Conservation (phyloP, 2,329 filamentous ascomycete species). For the Aureobasidium lini region DNA sequence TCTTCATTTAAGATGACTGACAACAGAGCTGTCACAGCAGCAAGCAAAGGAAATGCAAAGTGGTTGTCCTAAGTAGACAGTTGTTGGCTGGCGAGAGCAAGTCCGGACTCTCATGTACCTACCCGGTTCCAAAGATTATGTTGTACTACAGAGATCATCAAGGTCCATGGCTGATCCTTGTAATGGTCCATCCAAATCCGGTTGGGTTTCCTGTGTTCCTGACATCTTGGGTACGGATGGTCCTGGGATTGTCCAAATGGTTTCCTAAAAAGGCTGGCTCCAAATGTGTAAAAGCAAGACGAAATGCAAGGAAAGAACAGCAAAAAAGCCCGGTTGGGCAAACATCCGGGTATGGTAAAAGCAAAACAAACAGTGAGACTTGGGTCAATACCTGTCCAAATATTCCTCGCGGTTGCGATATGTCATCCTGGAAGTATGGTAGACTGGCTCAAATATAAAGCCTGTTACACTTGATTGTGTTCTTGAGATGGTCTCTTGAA, state of each 20-base stretch:
- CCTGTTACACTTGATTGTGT: conserved; percentile 11
- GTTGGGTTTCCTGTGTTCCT: not conserved
- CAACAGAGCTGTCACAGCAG: not conserved
- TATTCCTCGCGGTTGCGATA: conserved; percentile 30
- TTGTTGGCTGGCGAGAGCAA: not conserved
- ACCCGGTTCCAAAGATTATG: not conserved
- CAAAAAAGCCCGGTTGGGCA: conserved; percentile 17
- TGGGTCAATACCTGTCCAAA: conserved; percentile 30
- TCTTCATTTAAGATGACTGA: conserved; percentile 11
- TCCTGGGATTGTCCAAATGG: conserved; percentile 12
- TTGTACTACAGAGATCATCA: conserved; percentile 1
- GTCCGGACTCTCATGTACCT: conserved; percentile 6
- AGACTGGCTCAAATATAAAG: conserved; percentile 14
- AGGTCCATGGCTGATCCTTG: not conserved
- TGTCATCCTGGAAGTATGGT: conserved; percentile 28
- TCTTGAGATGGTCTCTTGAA: not conserved
- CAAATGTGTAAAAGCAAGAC: conserved; percentile 14
- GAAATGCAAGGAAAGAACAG: conserved; percentile 16
- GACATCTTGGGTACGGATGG: not conserved
- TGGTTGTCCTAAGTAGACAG: not conserved
- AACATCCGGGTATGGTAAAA: conserved; percentile 15
- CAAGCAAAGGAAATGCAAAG: not conserved
- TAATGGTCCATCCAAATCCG: not conserved
- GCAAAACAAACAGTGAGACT: conserved; percentile 17
- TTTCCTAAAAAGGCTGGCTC: conserved; percentile 12